Conservation (phyloP, 331 rosid genomes). For the Malus hybrid region DNA sequence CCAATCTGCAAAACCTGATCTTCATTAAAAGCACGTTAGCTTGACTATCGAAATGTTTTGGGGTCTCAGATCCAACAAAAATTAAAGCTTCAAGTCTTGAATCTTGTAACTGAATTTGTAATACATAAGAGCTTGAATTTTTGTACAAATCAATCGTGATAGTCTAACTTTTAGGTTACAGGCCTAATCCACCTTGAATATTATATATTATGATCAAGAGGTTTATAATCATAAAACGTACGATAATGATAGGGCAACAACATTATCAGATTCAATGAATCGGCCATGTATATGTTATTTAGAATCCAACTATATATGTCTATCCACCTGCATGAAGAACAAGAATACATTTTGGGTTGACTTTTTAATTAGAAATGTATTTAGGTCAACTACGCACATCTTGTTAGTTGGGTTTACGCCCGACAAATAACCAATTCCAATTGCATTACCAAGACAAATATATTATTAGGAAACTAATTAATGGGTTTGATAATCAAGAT, state of each 20-base stretch:
- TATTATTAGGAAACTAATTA: neutral
- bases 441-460: neutral
- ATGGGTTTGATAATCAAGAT: neutral
- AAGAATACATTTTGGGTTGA: slow-evolving; percentile 2
- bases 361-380: slow-evolving; percentile 20
- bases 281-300: neutral
- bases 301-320: neutral
- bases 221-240: too few species aligned
- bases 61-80: too few species aligned
- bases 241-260: neutral
- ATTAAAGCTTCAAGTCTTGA: too few species aligned
- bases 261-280: slow-evolving; percentile 15
- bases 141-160: too few species aligned
- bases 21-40: too few species aligned
- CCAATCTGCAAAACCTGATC: neutral
- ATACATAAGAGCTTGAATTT: too few species aligned
- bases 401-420: slow-evolving; percentile 5
- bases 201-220: too few species aligned
- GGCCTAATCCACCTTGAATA: too few species aligned
- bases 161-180: too few species aligned
- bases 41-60: too few species aligned
- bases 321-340: neutral
- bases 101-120: too few species aligned
- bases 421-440: neutral
- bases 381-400: slow-evolving; percentile 26